Conservation (phyloP, 805 yeast genomes). For the Saturnispora besseyi region DNA sequence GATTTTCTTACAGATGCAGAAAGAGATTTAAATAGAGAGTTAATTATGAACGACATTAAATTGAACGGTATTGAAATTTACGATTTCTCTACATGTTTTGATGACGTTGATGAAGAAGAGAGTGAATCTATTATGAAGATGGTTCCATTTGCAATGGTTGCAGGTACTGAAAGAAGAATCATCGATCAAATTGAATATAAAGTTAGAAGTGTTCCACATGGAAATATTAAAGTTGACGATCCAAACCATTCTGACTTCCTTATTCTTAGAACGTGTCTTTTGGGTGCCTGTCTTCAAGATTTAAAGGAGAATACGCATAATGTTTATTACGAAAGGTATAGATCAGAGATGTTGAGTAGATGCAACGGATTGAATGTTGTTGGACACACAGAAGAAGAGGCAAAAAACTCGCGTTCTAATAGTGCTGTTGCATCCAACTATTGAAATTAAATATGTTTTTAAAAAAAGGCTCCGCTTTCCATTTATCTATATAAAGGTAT, state of each 20-base stretch:
- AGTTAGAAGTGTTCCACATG: conserved; percentile 84
- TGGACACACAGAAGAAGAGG: not conserved
- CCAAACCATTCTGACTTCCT: conserved; percentile 73
- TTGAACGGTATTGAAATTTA: conserved; percentile 20
- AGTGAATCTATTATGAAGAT: conserved; percentile 19
- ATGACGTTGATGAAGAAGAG: conserved; percentile 22
- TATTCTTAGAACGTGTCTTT: conserved; percentile 61
- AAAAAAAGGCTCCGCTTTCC: too few relatives aligned
- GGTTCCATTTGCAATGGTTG: conserved; percentile 86
- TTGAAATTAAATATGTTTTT: not conserved
- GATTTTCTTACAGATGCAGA: conserved; percentile 62
- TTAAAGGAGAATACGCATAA: conserved; percentile 69
- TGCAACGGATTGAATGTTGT: not conserved
- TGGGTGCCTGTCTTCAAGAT: conserved; percentile 76
- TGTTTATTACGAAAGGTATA: conserved; percentile 65
- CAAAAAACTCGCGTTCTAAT: not conserved
- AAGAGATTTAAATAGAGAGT: conserved; percentile 32
- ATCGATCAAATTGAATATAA: conserved; percentile 63
- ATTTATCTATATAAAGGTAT: not conserved
- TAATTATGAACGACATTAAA: conserved; percentile 37
- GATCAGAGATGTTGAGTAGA: conserved; percentile 37
- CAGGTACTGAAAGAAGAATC: conserved; percentile 64
- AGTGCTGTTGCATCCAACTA: not conserved
- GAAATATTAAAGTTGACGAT: conserved; percentile 73
- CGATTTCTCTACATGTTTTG: conserved; percentile 25